Base-by-base conservation (phyloP, 2,329 filamentous ascomycete species). In the Fusarium pseudograminearum region DNA sequence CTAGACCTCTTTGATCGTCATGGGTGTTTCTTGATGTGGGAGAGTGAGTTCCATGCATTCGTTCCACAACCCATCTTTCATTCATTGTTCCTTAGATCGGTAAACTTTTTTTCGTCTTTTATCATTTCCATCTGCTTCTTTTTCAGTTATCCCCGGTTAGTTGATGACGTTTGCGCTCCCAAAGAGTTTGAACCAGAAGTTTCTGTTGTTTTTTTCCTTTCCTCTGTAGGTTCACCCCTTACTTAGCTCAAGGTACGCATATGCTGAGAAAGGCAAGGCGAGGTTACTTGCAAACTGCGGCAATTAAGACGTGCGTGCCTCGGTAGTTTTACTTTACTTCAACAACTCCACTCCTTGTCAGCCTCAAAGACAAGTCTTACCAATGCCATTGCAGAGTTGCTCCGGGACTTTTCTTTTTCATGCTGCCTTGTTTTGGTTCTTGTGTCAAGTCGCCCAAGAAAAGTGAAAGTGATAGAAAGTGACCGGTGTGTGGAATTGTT, bases 1-100 rank as follows among this genome's bases (percentile, higher is more conserved):
- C 73, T 71, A 75, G 73, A 75, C 59, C 54, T 45, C 33, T 26
- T 52, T 42, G 70, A 75, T 75, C 73, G 65, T 73, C 71, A 75
- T 72, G 33, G 64, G 61, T 44, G 65, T 65, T 73, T 70, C 73
- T 73, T 22, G 48, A 74, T 69, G 60, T 66, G 61, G 73, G 57
- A 45, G 56, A 50, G 52, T n/a, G 44, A 64, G 69, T 73, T 67
- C 73, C 73, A 75, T 46, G 56, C 47, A 65, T 72, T 40, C 56
- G 57, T 68, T 73, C 71, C 51, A 69, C 61, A 60, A 51, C 63
- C 44, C 33, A 46, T 45, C 61, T 59, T 26, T 38, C 10, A 57
- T 60, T 30, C 57, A 62, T 63, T 66, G 54, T 72, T 69, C 41
- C 59, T 22, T 36, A 67, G 59, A 71, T 73, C 50, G 60, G 65